Evolutionary conservation across 306 rosid species (phyloP).

Genomic region (Lithocarpus polystachyus): DNA sequence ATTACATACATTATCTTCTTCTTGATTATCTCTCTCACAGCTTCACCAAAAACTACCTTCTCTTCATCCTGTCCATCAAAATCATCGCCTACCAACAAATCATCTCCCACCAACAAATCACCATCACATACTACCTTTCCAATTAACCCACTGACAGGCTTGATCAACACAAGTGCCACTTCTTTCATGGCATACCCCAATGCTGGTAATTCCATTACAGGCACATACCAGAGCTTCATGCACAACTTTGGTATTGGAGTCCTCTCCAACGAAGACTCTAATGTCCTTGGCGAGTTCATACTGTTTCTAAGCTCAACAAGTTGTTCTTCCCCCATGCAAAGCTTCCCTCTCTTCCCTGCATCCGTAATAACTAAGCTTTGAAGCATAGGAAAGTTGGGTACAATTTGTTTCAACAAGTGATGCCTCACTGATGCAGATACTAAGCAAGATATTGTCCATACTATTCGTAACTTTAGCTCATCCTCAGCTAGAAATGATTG

Average conservation of each 20-base stretch:
- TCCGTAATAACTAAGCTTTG: constrained; percentile 27
- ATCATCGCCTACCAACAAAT: constrained; percentile 1
- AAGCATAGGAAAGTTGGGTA: constrained; percentile 21
- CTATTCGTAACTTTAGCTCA: constrained; percentile 22
- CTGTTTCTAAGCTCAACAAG: constrained; percentile 29
- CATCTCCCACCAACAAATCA: constrained; percentile 6
- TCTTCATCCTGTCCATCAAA: constrained; percentile 29
- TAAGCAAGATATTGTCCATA: constrained; percentile 33
- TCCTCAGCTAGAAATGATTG: constrained; percentile 19
- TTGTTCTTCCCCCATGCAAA: constrained; percentile 23
- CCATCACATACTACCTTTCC: not conserved
- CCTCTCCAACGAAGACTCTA: constrained; percentile 11
- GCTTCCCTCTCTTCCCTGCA: constrained; percentile 26
- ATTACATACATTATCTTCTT: constrained; percentile 23
- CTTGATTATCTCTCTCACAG: constrained; percentile 34
- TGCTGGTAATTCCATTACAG: constrained; percentile 27
- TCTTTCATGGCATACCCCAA: constrained; percentile 33
- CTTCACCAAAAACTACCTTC: constrained; percentile 24
- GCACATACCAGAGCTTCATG: constrained; percentile 42
- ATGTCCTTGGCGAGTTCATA: not conserved
- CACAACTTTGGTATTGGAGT: constrained; percentile 29
- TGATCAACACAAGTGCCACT: constrained; percentile 33
- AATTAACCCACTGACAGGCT: constrained; percentile 4
- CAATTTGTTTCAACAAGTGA: constrained; percentile 30
- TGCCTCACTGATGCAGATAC: constrained; percentile 47